Base-by-base conservation (phyloP, 2,329 filamentous ascomycete species). In the Aspergillus sp. region DNA sequence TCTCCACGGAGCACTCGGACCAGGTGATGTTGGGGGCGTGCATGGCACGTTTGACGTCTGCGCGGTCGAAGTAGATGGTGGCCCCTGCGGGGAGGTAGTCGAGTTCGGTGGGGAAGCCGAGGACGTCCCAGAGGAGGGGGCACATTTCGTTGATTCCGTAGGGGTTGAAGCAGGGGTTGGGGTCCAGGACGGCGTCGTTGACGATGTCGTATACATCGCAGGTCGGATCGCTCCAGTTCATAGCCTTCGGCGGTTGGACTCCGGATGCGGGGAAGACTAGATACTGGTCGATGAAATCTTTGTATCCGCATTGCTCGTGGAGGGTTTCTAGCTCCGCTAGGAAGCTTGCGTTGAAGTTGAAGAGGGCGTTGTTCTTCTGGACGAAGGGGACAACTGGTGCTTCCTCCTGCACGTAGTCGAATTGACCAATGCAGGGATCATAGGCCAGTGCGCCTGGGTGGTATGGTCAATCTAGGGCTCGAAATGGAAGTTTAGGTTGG, bases 131-230 rank as follows among this genome's bases (percentile, higher is more conserved):
- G 2, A 85, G 79, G 2, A 87, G 65, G 0, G 91, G 91, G 71
- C 91, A 95, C 12, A 87, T 89, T 4, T 86, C 87, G 2, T 85
- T 85, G 13, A 94, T 84, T 52, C 90, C 85, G 76, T 94, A 95
- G 10, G 91, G 79, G 72, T 92, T 87, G 76, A 90, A 96, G 79
- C 91, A 95, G 0, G 91, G 91, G 76, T 95, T 95, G 36, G 85
- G 74, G 1, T 78, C 70, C 4, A 80, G 63, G 7, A 83, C 82
- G 30, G 86, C 88, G 0, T 80, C 65, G 67, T 78, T 79, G 30
- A 91, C 83, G 21, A 83, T 78, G 59, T 82, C 73, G 67, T 83
- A 89, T 19, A 91, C 69, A 53, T 81, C 79, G 71, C 90, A 93
- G 0, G 76, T 69, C 0, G 76, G 76, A 38, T 76, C 66, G 25